phyloP scores from a whole-genome alignment of 805 yeast species.

The Zygoascus biomembranicola region DNA sequence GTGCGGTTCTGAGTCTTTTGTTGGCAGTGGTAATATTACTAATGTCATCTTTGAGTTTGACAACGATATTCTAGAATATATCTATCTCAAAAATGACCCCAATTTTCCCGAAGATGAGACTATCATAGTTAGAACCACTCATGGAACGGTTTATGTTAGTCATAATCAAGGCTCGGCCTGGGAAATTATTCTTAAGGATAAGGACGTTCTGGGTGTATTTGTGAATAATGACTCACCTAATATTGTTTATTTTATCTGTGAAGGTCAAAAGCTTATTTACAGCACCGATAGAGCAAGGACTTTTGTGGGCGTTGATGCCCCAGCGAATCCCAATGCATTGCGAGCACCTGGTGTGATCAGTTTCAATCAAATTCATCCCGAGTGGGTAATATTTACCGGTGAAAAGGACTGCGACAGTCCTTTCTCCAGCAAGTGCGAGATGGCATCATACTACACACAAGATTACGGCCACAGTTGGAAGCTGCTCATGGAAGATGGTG shows the following conservation, averaged over 20 bases:
- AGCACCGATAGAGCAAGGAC: conserved; percentile 60
- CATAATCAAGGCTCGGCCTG: conserved; percentile 59
- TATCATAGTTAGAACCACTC: conserved; percentile 49
- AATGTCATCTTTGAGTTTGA: conserved; percentile 38
- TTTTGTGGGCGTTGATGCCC: conserved; percentile 25
- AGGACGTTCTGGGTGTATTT: conserved; percentile 44
- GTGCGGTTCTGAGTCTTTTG: conserved; percentile 31
- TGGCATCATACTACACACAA: conserved; percentile 51
- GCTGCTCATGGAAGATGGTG: conserved; percentile 41
- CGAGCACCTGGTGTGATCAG: conserved; percentile 34
- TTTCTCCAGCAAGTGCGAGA: conserved; percentile 41
- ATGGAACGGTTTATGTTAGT: conserved; percentile 51
- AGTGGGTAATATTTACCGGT: conserved; percentile 64
- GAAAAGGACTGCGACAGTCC: conserved; percentile 47
- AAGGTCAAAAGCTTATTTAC: conserved; percentile 43
- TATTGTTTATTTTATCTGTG: conserved; percentile 42
- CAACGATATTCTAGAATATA: conserved; percentile 47
- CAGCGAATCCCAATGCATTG: conserved; percentile 29
- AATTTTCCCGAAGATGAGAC: conserved; percentile 49
- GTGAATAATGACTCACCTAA: conserved; percentile 56
- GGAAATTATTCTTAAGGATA: conserved; percentile 32
- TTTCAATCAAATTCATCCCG: conserved; percentile 51
- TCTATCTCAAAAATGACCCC: conserved; percentile 50
- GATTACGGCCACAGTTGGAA: conserved; percentile 63
- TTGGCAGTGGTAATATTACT: conserved; percentile 30